These are phyloP conservation scores for Musa itinerans DNA, from an alignment of 176 grass and related monocot species.

Conservation along the genomic window DNA sequence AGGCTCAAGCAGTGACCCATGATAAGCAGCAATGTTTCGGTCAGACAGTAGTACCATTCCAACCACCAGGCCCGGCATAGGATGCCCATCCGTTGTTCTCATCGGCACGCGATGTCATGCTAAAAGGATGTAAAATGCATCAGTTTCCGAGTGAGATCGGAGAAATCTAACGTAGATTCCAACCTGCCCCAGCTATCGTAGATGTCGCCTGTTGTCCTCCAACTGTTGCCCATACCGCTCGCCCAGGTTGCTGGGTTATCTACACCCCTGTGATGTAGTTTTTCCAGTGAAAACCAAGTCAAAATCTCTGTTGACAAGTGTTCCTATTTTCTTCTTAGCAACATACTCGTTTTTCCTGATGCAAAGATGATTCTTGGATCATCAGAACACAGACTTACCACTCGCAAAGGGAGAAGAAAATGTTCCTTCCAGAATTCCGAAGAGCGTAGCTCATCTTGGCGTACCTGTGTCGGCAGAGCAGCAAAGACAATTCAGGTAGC, in stretches of 20 bases:
- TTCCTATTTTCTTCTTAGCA: background rate
- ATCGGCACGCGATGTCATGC: slow-evolving; percentile 43
- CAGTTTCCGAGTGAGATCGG: background rate
- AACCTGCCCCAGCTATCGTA: slow-evolving; percentile 78
- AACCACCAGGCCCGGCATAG: slow-evolving; percentile 75
- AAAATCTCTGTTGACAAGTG: background rate
- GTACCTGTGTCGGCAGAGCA: slow-evolving; percentile 38
- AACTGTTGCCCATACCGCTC: slow-evolving; percentile 64
- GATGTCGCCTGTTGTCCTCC: slow-evolving; percentile 94
- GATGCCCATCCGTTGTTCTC: slow-evolving; percentile 88
- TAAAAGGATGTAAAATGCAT: background rate
- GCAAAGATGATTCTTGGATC: background rate
- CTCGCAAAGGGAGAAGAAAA: slow-evolving; percentile 95
- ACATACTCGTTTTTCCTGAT: background rate
- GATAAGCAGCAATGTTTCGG: background rate
- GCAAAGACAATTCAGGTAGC: background rate
- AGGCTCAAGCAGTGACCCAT: background rate
- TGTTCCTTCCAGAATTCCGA: slow-evolving; percentile 56
- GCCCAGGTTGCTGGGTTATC: slow-evolving; percentile 89
- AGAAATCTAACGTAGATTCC: no score
- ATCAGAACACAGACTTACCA: slow-evolving; percentile 35
- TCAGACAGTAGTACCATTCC: background rate
- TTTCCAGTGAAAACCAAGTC: background rate
- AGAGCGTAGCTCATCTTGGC: slow-evolving; percentile 78
- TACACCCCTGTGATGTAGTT: slow-evolving; percentile 40